Evolutionary conservation across 2,329 filamentous ascomycete species (phyloP).

Genomic region (Curvularia spicifera): DNA sequence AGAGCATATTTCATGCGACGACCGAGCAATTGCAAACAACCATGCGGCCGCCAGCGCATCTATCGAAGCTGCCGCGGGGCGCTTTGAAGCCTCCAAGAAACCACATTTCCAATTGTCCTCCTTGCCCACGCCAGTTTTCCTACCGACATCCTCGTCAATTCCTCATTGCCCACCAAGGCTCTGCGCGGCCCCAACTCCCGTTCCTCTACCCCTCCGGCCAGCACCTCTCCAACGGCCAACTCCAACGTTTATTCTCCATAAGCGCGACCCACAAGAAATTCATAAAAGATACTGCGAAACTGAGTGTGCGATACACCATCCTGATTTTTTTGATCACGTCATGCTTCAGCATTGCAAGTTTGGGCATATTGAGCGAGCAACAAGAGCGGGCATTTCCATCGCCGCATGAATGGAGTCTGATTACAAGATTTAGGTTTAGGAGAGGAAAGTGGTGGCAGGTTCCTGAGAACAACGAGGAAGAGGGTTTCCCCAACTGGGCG

Average conservation of each 20-base stretch:
- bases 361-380: constrained; percentile 73
- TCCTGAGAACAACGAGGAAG: constrained; percentile 64
- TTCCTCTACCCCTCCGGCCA: constrained; percentile 67
- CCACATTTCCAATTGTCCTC: constrained; percentile 23
- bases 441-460: constrained; percentile 56
- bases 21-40: constrained; percentile 20
- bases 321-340: constrained; percentile 69
- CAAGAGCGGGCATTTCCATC: constrained; percentile 79
- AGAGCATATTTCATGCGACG: constrained; percentile 16
- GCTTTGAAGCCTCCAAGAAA: constrained; percentile 29
- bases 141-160: constrained; percentile 62
- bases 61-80: constrained; percentile 38
- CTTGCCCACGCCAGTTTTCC: constrained; percentile 62
- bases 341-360: constrained; percentile 66
- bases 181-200: constrained; percentile 66
- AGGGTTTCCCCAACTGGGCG: constrained; percentile 73
- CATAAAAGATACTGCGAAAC: constrained; percentile 72
- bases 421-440: constrained; percentile 71
- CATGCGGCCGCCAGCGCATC: constrained; percentile 41
- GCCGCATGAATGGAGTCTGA: constrained; percentile 79
- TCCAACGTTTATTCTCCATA: constrained; percentile 76
- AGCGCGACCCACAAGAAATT: constrained; percentile 70
- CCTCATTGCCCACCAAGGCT: constrained; percentile 50
- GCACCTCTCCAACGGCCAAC: constrained; percentile 48
- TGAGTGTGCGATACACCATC: constrained; percentile 71